Percentiles rank a stretch among this genome's conserved stretches.
Evolutionary conservation across 2,329 filamentous ascomycete genomes (phyloP).

Genomic region (Ilyonectria mors-panacis): DNA sequence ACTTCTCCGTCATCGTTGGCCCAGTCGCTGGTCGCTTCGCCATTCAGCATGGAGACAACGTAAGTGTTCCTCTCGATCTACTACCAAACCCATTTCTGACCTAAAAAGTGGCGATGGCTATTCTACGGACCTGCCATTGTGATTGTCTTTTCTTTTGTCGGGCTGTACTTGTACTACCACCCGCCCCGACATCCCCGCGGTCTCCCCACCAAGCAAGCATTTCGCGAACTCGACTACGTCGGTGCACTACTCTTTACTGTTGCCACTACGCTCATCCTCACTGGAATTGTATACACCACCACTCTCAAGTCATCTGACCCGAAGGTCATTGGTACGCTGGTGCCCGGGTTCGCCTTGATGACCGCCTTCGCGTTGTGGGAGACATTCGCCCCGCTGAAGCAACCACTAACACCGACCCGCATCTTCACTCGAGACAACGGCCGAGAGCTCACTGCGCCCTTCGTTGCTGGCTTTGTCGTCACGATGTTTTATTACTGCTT

Average conservation of each 20-base stretch:
- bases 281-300: conserved; percentile 58
- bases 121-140: conserved; percentile 61
- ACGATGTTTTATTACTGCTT: conserved; percentile 68
- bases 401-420: conserved; percentile 59
- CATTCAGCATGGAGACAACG: conserved; percentile 50
- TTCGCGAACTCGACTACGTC: conserved; percentile 57
- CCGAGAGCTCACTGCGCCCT: conserved; percentile 63
- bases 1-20: conserved; percentile 61
- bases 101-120: conserved; percentile 58
- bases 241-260: conserved; percentile 56
- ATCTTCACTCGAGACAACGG: conserved; percentile 62
- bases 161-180: conserved; percentile 56
- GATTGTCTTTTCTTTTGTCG: conserved; percentile 60
- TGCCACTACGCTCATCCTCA: conserved; percentile 54
- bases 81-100: neutral
- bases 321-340: conserved; percentile 55
- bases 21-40: conserved; percentile 62
- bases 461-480: conserved; percentile 60
- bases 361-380: conserved; percentile 57
- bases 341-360: conserved; percentile 53
- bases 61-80: conserved; percentile 12
- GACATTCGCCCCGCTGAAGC: conserved; percentile 54
- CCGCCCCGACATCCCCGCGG: conserved; percentile 53
- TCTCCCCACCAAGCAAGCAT: conserved; percentile 51
- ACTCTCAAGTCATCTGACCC: conserved; percentile 53